Conservation (phyloP, 2,329 filamentous ascomycete species). For the Penicillium frequentans region DNA sequence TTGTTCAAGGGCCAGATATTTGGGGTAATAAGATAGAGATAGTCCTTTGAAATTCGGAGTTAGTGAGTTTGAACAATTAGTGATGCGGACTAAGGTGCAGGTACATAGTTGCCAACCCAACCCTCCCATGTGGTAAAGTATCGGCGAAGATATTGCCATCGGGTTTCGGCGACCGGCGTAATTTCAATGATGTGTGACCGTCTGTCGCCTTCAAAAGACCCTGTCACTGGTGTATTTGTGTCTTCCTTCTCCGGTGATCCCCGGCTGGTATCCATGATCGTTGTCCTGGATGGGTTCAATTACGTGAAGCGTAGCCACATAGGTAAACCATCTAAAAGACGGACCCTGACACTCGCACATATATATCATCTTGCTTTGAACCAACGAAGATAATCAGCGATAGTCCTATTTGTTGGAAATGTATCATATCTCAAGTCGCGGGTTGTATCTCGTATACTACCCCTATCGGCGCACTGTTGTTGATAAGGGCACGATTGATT, state of each 20-base stretch:
- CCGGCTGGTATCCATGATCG: constrained; percentile 6
- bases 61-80: not conserved
- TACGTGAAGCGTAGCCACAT: not conserved
- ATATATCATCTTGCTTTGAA: constrained; percentile 8
- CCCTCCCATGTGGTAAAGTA: constrained; percentile 39
- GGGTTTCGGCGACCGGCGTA: constrained; percentile 14
- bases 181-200: constrained; percentile 8
- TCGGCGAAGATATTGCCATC: constrained; percentile 22
- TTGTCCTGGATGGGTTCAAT: not conserved
- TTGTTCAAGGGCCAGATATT: constrained; percentile 55
- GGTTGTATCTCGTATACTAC: not conserved
- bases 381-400: not conserved
- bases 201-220: constrained; percentile 7
- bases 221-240: not conserved
- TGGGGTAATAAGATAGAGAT: constrained; percentile 55
- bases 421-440: constrained; percentile 5
- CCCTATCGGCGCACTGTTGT: constrained; percentile 3
- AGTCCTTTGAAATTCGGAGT: constrained; percentile 37
- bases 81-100: not conserved
- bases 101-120: constrained; percentile 51
- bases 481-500: constrained; percentile 15
- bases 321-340: not conserved
- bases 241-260: constrained; percentile 7
- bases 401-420: constrained; percentile 2
- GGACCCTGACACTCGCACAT: constrained; percentile 1